A percentile compares a stretch with the other conserved stretches of the same genome.
These are phyloP conservation scores for Phanerochaete sordida DNA, from an alignment of 768 basidiomycete species.

Conservation along the genomic window DNA sequence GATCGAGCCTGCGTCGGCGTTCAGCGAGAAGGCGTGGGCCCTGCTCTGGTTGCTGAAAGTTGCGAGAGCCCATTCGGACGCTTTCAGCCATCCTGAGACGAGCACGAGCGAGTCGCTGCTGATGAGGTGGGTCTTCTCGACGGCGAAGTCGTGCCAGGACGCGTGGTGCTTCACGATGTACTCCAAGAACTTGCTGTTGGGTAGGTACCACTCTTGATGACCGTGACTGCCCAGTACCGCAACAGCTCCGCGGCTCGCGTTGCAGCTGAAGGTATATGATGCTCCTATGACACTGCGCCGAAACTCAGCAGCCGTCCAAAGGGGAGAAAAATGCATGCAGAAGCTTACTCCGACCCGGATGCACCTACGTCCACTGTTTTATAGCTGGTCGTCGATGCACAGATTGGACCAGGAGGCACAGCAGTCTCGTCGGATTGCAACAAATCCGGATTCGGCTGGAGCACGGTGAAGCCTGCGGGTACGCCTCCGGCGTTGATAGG, in stretches of 20 bases:
- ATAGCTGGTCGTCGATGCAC: background rate
- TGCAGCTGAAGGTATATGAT: background rate
- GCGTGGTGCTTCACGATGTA: constrained; percentile 9
- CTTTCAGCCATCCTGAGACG: constrained; percentile 1
- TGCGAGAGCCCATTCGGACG: background rate
- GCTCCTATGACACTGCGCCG: too few species aligned
- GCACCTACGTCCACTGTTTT: background rate
- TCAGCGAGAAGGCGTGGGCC: background rate
- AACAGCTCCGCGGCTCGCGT: background rate
- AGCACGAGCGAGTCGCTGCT: background rate
- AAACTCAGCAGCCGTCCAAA: too few species aligned
- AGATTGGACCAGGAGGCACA: background rate
- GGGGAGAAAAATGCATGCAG: too few species aligned
- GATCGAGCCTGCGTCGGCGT: background rate
- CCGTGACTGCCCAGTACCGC: background rate
- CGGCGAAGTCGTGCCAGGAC: constrained; percentile 11
- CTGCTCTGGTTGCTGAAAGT: background rate
- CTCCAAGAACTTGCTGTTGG: background rate
- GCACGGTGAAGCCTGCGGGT: background rate
- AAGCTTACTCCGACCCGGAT: background rate
- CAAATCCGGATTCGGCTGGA: background rate
- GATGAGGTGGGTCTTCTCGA: too few species aligned
- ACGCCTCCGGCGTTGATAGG: background rate
- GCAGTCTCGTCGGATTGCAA: background rate
- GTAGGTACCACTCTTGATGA: background rate